Base-by-base conservation (phyloP, 495 filamentous ascomycete genomes). In the Amniculicola lignicola region DNA sequence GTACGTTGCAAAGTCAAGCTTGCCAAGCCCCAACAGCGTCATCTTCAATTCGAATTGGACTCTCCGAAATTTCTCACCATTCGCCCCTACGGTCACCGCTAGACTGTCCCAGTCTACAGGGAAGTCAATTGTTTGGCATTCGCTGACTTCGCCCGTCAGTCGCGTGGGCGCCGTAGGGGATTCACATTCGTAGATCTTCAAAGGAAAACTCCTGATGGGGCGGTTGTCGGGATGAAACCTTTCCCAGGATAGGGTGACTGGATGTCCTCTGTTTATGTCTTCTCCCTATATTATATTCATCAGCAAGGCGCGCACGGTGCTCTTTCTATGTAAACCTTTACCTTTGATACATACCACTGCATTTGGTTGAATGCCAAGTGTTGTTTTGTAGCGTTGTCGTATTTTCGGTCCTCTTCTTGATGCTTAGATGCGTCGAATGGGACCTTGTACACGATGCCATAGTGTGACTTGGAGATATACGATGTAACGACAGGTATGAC, bases 381-480 rank as follows among this genome's bases (percentile, higher is more conserved):
- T 33, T 38, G 28, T 6, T 39, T 37, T 25, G 28, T 37, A 11
- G 47, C 47, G 3, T 18, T 7, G 18, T 51, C 47, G 19, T 19
- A 51, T 16, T 38, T 51, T 23, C 22, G 10, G 16, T 51, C 47
- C 24, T 51, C 35, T n/a, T 37, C 47, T 4, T 5, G 2, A 24
- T 51, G 47, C 25, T 38, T 51, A 4, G 29, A 38, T 16, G 4
- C 47, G 29, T 51, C 47, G 22, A 54, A 54, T 16, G 50, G 37
- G 4, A 31, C 24, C 18, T 54, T 29, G 23, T 29, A 54, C n/a
- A n/a, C 50, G 14, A 59, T 39, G 12, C 55, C 55, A 29, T 55
- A 59, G 31, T 59, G 35, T 3, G 35, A 21, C n/a, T 47, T 53
- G 5, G 50, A 54, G 19, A 59, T 54, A 39, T 40, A 47, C 14